phyloP scores from a whole-genome alignment of 495 filamentous ascomycete genomes.

The Hapsidospora chrysogenum region DNA sequence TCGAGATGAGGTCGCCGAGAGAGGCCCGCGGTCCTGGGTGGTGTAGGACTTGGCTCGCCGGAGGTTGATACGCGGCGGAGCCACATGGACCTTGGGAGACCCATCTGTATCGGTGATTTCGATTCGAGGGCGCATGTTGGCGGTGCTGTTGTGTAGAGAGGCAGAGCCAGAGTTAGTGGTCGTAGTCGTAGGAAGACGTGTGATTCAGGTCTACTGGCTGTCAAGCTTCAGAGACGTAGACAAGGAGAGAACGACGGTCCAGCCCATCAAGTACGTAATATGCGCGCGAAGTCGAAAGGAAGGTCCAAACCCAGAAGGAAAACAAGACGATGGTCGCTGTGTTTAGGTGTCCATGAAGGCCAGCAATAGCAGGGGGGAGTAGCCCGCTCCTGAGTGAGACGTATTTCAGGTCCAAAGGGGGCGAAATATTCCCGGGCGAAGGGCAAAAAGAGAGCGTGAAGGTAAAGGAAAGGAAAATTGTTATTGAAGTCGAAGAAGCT shows the following conservation, averaged over 20 bases:
- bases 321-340: not conserved
- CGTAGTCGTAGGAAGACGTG: too few species aligned
- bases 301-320: not conserved
- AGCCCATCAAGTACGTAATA: not conserved
- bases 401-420: too few species aligned
- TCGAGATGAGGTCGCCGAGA: slow-evolving; percentile 37
- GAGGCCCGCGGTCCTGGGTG: slow-evolving; percentile 23
- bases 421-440: not conserved
- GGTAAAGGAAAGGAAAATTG: not conserved
- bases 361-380: too few species aligned
- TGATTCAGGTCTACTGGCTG: too few species aligned
- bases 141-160: too few species aligned
- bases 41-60: slow-evolving; percentile 30
- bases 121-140: slow-evolving; percentile 29
- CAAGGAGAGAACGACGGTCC: too few species aligned
- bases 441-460: not conserved
- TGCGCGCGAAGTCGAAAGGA: not conserved
- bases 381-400: too few species aligned
- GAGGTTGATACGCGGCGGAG: slow-evolving; percentile 32
- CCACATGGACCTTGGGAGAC: slow-evolving; percentile 33
- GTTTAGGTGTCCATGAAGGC: not conserved
- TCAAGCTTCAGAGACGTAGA: not conserved
- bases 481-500: not conserved
- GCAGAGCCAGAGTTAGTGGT: too few species aligned
- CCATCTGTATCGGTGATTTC: slow-evolving; percentile 27